Conservation (phyloP, 192 early-diverging fungal species). For the Gamsiella multidivaricata region DNA sequence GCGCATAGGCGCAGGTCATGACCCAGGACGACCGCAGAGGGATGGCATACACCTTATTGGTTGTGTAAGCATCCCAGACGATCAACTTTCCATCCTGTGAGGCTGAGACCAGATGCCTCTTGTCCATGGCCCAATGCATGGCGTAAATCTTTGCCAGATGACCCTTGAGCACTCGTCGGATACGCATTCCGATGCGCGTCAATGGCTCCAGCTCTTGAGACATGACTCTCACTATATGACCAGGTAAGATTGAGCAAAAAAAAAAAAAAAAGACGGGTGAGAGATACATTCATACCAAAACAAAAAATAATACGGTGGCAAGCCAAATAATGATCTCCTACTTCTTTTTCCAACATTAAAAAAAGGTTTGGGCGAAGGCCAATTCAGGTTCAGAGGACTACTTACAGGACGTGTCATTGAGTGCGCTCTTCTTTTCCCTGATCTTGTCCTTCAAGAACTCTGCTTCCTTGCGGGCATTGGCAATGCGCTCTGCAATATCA, state of each 20-base stretch:
- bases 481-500: conserved; percentile 92
- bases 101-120: conserved; percentile 95
- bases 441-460: conserved; percentile 92
- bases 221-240: conserved; percentile 79
- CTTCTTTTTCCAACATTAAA: conserved; percentile 4
- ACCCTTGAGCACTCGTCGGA: conserved; percentile 96
- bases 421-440: conserved; percentile 91
- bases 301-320: background rate
- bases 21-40: conserved; percentile 99
- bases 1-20: conserved; percentile 99
- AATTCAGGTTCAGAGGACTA: too few species aligned
- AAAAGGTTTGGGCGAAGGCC: conserved; percentile 43
- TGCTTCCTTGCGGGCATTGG: conserved; percentile 91
- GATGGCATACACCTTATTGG: conserved; percentile 99
- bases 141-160: conserved; percentile 99
- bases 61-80: conserved; percentile 98
- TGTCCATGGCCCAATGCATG: conserved; percentile 99
- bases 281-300: background rate
- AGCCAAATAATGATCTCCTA: background rate
- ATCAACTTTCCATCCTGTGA: conserved; percentile 99
- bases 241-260: background rate
- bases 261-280: background rate
- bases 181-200: conserved; percentile 93
- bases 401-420: conserved; percentile 96
- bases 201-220: conserved; percentile 88